These are phyloP conservation scores for Penicillium salamii DNA, from an alignment of 495 filamentous ascomycete species.

Conservation along the genomic window DNA sequence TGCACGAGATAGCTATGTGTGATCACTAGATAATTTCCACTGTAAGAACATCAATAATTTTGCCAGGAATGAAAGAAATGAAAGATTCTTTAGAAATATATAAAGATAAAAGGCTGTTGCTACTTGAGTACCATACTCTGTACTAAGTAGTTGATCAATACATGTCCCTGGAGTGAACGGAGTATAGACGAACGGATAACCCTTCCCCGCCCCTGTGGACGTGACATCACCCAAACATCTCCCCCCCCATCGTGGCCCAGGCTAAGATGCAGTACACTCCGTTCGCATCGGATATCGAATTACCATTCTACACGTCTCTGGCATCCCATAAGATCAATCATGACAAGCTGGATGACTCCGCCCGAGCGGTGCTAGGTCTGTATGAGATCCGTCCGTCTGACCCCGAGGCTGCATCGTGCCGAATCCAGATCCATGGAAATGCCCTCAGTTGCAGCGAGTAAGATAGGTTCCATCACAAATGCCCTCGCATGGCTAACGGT, in stretches of 20 bases:
- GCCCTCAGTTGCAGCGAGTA: conserved; percentile 81
- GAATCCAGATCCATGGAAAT: conserved; percentile 84
- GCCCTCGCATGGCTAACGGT: conserved; percentile 6
- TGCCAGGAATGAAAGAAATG: too few species aligned
- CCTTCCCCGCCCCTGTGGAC: not conserved
- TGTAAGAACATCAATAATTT: too few species aligned
- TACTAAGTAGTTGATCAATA: too few species aligned
- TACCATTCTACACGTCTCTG: conserved; percentile 88
- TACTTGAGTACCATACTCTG: too few species aligned
- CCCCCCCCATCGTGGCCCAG: not conserved
- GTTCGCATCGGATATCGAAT: conserved; percentile 89
- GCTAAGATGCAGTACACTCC: conserved; percentile 63
- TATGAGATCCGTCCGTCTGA: conserved; percentile 78
- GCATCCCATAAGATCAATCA: conserved; percentile 90
- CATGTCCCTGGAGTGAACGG: too few species aligned
- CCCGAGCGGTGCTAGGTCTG: conserved; percentile 78
- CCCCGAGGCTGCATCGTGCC: conserved; percentile 66
- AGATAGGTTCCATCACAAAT: conserved; percentile 26
- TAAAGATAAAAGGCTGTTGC: too few species aligned
- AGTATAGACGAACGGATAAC: too few species aligned
- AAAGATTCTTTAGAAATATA: too few species aligned
- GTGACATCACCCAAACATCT: conserved; percentile 1
- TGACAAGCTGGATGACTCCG: conserved; percentile 92
- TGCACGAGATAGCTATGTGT: not conserved
- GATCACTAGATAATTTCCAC: too few species aligned